Percentiles rank a stretch among this genome's conserved stretches.
These are phyloP conservation scores for Arabidopsis lyrata DNA, from an alignment of 441 rosid species.

Conservation along the genomic window DNA sequence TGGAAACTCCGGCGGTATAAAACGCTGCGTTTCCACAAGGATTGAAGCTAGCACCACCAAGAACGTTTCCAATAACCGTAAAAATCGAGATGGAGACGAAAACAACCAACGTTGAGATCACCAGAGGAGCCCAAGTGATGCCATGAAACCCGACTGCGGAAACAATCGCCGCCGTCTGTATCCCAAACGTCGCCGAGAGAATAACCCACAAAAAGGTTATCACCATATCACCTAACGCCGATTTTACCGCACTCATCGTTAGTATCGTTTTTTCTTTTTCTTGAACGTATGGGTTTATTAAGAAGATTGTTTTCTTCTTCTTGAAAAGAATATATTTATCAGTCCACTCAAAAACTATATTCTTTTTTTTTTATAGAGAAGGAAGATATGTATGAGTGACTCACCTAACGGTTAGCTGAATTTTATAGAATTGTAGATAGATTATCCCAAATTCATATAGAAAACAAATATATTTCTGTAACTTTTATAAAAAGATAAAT, in stretches of 20 bases:
- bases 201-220: conserved; percentile 81
- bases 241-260: conserved; percentile 65
- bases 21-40: conserved; percentile 81
- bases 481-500: not conserved
- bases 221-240: conserved; percentile 72
- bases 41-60: conserved; percentile 93
- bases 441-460: not conserved
- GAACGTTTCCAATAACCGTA: conserved; percentile 52
- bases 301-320: conserved; percentile 11
- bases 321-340: conserved; percentile 10
- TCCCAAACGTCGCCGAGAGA: conserved; percentile 71
- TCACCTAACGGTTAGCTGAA: conserved; percentile 29
- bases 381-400: conserved; percentile 43
- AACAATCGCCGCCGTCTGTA: conserved; percentile 61
- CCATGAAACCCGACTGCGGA: conserved; percentile 57
- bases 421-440: not conserved
- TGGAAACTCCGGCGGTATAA: conserved; percentile 79
- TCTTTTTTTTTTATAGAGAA: not conserved
- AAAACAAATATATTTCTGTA: not conserved
- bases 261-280: conserved; percentile 7
- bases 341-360: conserved; percentile 9
- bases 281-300: conserved; percentile 13
- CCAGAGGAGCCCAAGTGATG: conserved; percentile 55
- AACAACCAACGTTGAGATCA: conserved; percentile 59
- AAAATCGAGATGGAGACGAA: conserved; percentile 69